Evolutionary conservation across 331 rosid genomes (phyloP).

Genomic region (Phaseolus coccineus): DNA sequence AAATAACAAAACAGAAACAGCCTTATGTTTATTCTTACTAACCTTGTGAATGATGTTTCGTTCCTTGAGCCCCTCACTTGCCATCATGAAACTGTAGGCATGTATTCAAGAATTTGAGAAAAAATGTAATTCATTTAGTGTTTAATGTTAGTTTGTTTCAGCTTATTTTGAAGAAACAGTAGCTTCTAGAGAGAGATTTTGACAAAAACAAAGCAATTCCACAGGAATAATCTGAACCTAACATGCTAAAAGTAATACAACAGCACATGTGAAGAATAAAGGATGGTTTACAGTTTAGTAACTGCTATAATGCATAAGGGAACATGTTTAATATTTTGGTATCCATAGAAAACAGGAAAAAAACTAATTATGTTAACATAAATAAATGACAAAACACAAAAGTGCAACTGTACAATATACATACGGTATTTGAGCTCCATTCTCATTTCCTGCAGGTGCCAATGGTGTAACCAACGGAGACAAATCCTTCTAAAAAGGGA

Average conservation of each 20-base stretch:
- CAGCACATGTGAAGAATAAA: slow-evolving; percentile 10
- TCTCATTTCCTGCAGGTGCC: slow-evolving; percentile 71
- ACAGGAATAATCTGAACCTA: background rate
- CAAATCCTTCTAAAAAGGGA: slow-evolving; percentile 79
- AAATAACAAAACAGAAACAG: slow-evolving; percentile 24
- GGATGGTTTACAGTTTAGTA: slow-evolving; percentile 33
- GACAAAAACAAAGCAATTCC: background rate
- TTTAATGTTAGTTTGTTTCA: background rate
- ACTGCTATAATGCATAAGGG: slow-evolving; percentile 18
- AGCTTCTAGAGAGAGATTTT: background rate
- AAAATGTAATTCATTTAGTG: slow-evolving; percentile 30
- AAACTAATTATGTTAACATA: slow-evolving; percentile 23
- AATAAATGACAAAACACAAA: slow-evolving; percentile 28
- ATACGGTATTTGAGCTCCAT: slow-evolving; percentile 88
- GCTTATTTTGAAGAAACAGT: slow-evolving; percentile 5
- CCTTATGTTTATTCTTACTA: slow-evolving; percentile 4
- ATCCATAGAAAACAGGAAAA: slow-evolving; percentile 26
- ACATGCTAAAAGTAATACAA: background rate
- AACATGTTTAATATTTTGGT: slow-evolving; percentile 31
- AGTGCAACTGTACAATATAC: slow-evolving; percentile 49
- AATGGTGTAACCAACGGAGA: slow-evolving; percentile 82
- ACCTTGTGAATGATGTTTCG: slow-evolving; percentile 78
- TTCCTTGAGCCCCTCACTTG: slow-evolving; percentile 95
- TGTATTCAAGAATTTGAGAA: slow-evolving; percentile 44
- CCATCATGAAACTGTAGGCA: slow-evolving; percentile 87